phyloP scores from a whole-genome alignment of 176 grass and related monocot genomes.

The Eleusine coracana region DNA sequence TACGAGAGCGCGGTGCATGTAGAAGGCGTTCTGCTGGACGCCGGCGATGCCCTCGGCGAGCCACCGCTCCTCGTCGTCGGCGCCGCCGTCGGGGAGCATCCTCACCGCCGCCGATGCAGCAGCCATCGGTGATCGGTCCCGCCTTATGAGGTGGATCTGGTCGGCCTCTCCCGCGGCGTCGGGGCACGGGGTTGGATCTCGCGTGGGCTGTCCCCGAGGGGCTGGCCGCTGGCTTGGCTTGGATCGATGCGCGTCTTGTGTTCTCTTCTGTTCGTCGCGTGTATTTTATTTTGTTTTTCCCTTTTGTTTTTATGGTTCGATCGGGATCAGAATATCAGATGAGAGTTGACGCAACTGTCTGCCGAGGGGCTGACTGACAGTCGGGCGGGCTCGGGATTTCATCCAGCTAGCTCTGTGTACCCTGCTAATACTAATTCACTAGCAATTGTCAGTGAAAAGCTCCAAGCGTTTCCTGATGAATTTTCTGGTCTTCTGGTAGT shows the following conservation, averaged over 20 bases:
- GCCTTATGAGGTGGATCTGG: conserved; percentile 50
- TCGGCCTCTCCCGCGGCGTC: conserved; percentile 35
- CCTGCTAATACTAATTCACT: no score
- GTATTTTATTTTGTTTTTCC: conserved; percentile 32
- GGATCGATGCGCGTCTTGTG: conserved; percentile 40
- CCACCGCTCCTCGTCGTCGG: conserved; percentile 94
- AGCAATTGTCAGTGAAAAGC: no score
- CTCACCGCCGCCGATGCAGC: conserved; percentile 35
- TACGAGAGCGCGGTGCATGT: conserved; percentile 98
- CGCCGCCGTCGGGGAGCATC: conserved; percentile 70
- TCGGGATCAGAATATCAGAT: background rate
- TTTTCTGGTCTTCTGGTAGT: no score
- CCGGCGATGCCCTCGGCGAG: conserved; percentile 98
- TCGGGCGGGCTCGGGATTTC: background rate
- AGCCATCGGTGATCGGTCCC: conserved; percentile 26
- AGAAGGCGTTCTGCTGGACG: conserved; percentile 96
- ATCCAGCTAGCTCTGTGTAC: background rate
- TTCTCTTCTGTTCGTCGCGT: conserved; percentile 45
- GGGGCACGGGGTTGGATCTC: conserved; percentile 44
- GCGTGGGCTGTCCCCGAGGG: conserved; percentile 46
- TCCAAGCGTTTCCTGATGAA: no score
- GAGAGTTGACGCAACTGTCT: conserved; percentile 12
- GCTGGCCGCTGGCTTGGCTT: conserved; percentile 7
- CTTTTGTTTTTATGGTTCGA: conserved; percentile 11
- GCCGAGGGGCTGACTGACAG: conserved; percentile 15